Percentiles rank a stretch among this genome's conserved stretches.
These are phyloP conservation scores for Crithidia bombi DNA, from an alignment of 208 protist genomes.

Conservation along the genomic window DNA sequence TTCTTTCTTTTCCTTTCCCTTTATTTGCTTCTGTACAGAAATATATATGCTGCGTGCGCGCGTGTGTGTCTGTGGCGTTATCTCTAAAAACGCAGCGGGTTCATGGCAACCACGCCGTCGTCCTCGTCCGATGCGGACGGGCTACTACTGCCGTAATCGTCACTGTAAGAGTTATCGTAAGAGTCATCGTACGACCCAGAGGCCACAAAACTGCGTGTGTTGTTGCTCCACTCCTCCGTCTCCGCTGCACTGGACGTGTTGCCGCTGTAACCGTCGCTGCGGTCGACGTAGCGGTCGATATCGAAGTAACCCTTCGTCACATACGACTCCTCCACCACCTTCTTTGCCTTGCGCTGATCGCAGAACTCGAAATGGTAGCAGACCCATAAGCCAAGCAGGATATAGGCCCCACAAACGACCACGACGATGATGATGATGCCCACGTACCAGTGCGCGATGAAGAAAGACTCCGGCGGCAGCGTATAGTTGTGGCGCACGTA, in stretches of 20 bases:
- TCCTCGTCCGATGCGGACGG: not conserved
- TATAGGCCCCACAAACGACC: slow-evolving; percentile 22
- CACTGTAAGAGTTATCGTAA: slow-evolving; percentile 16
- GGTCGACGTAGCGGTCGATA: slow-evolving; percentile 8
- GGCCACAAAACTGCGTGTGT: slow-evolving; percentile 3
- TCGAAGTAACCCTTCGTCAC: slow-evolving; percentile 35
- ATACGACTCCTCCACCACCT: slow-evolving; percentile 39
- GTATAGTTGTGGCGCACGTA: slow-evolving; percentile 17
- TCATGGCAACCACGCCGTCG: slow-evolving; percentile 16
- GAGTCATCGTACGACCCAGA: slow-evolving; percentile 4
- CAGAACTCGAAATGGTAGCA: slow-evolving; percentile 36
- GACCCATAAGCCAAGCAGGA: slow-evolving; percentile 34
- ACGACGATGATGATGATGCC: slow-evolving; percentile 46
- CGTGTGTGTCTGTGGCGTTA: not conserved
- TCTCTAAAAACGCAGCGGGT: slow-evolving; percentile 13
- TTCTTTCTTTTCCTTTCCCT: not conserved
- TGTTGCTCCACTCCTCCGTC: slow-evolving; percentile 14
- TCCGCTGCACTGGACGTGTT: not conserved
- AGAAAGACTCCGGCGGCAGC: slow-evolving; percentile 20
- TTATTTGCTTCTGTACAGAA: not conserved
- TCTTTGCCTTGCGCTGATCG: slow-evolving; percentile 39
- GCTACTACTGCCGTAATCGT: slow-evolving; percentile 7
- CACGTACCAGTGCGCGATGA: slow-evolving; percentile 40
- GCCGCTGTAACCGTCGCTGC: not conserved
- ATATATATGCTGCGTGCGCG: not conserved